Conservation (phyloP, 73 alveolate species). For the Paramecium sexaurelia region DNA sequence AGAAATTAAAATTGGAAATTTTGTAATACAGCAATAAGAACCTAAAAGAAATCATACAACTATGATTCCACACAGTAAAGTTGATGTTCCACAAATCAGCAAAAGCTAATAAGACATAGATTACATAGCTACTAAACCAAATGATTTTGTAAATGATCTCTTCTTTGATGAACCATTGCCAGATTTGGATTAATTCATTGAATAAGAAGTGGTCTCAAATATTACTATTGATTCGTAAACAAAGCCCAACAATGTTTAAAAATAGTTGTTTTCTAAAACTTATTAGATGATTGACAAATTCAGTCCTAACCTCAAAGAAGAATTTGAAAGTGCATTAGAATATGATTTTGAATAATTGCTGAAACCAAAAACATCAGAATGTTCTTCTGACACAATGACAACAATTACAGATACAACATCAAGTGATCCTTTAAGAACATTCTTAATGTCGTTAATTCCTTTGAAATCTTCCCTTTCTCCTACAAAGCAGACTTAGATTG, state of each 20-base stretch:
- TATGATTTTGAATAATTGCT: conserved; percentile 53
- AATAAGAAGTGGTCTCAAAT: not conserved
- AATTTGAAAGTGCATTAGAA: conserved; percentile 22
- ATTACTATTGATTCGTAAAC: conserved; percentile 10
- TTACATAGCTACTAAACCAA: conserved; percentile 4
- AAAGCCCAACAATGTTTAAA: conserved; percentile 6
- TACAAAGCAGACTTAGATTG: not conserved
- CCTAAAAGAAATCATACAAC: conserved; percentile 25
- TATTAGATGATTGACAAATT: conserved; percentile 19
- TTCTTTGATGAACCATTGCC: not conserved
- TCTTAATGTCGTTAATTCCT: conserved; percentile 27
- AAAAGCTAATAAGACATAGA: conserved; percentile 37
- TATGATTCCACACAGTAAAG: not conserved
- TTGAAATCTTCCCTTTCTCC: not conserved
- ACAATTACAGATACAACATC: conserved; percentile 43
- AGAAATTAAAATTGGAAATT: conserved; percentile 18
- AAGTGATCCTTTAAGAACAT: conserved; percentile 11
- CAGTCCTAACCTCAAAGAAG: not conserved
- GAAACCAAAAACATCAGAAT: conserved; percentile 20
- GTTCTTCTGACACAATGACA: conserved; percentile 44
- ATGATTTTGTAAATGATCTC: conserved; percentile 41
- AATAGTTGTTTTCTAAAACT: not conserved
- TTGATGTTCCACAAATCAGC: not conserved
- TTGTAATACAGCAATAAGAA: not conserved
- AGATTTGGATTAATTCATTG: conserved; percentile 48